Evolutionary conservation across 2,329 filamentous ascomycete species (phyloP).

Genomic region (Fusarium sp.): DNA sequence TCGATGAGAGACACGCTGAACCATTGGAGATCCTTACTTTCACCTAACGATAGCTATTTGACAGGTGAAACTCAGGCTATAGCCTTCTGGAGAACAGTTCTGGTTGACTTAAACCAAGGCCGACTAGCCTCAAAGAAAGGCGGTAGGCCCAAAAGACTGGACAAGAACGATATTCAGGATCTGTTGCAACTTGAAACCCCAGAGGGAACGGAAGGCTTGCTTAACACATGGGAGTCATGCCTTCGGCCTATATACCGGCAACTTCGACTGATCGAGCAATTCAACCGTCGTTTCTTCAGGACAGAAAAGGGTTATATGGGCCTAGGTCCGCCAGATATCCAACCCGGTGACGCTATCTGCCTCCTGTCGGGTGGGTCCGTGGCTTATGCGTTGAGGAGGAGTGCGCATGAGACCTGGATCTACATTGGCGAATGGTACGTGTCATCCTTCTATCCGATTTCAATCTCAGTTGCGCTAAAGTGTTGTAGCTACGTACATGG

Average conservation of each 20-base stretch:
- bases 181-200: not conserved
- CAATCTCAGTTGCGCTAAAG: not conserved
- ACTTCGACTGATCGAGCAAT: slow-evolving; percentile 6
- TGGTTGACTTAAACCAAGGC: not conserved
- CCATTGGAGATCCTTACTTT: not conserved
- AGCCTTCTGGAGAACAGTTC: slow-evolving; percentile 9
- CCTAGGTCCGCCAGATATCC: not conserved
- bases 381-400: not conserved
- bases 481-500: not conserved
- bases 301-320: not conserved
- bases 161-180: not conserved
- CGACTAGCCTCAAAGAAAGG: not conserved
- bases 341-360: not conserved
- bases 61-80: not conserved
- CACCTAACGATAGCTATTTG: not conserved
- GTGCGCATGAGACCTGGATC: not conserved
- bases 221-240: not conserved
- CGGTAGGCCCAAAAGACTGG: not conserved
- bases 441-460: no score
- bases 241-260: not conserved
- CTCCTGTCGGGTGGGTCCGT: not conserved
- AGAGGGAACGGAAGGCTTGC: not conserved
- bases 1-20: not conserved
- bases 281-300: not conserved
- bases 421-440: slow-evolving; percentile 15